Base-by-base conservation (phyloP, 1,284 basidiomycete species). In the Somion occarium region DNA sequence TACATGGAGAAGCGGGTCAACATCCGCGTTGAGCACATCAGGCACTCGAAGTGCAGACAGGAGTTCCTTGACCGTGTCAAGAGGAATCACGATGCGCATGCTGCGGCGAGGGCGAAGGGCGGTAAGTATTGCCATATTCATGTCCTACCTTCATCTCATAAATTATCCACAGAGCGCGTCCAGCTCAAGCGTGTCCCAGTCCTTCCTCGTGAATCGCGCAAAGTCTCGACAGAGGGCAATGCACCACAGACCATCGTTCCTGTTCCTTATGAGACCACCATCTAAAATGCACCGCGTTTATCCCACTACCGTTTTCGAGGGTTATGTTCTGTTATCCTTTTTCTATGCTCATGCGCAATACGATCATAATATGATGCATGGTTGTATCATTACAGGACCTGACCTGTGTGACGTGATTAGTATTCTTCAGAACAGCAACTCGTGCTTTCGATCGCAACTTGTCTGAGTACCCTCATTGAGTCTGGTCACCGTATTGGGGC, bases 1-100 rank as follows among this genome's bases (percentile, higher is more conserved):
- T 98, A 98, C 87, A 78, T 99, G 51, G 95, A 99, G 82, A 99
- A 99, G 84, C 91, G 96, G 56, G 96, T 99, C 71, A 99, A 98
- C 88, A 77, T 99, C 74, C 92, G 97, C 59, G 80, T 98, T 65
- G 96, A 99, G 82, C 97, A 99, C 82, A 80, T 99, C 75, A 85
- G 79, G 67, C 97, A 99, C 85, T 98, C 96, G 64, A 95, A 94
- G 76, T 99, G 96, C 76, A 87, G 97, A 69, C 90, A 98, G 75
- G 95, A 98, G 75, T 99, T 99, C 80, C 75, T 99, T 66, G 89
- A 93, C 76, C 83, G 96, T 65, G 97, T 99, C 69, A 90, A 97
- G 84, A 74, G 78, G 59, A 99, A 99, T 80, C 90, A 92, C 61
- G 82, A 80, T 39, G 83, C 84, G 63, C 94, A 93, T 70, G 85